phyloP scores from a whole-genome alignment of 2,329 filamentous ascomycete genomes.

The Trichoderma aggressivum region DNA sequence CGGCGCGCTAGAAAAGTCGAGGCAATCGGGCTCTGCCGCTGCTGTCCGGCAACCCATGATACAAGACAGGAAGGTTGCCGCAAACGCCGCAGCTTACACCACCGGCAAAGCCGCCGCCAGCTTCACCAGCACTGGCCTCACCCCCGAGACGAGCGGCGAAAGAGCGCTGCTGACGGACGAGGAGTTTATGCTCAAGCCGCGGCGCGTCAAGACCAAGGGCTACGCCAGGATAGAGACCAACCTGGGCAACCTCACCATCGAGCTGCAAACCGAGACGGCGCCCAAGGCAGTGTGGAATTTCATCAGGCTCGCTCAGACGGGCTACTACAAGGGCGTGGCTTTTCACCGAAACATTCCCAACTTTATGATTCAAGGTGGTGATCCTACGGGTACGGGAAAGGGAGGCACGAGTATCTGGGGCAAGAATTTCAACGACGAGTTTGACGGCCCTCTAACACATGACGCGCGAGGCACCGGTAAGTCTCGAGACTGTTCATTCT shows the following conservation, averaged over 20 bases:
- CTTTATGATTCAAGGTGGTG: conserved; percentile 98
- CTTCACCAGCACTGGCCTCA: conserved; percentile 92
- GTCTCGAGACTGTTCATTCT: not conserved
- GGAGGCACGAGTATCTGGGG: conserved; percentile 92
- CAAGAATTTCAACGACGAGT: conserved; percentile 90
- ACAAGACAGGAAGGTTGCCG: conserved; percentile 59
- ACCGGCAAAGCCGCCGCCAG: conserved; percentile 88
- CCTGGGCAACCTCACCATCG: conserved; percentile 78
- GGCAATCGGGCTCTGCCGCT: conserved; percentile 13
- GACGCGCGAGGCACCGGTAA: conserved; percentile 65
- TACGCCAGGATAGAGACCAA: conserved; percentile 89
- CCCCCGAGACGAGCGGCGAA: conserved; percentile 84
- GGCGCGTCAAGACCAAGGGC: conserved; percentile 82
- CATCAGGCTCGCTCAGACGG: conserved; percentile 77
- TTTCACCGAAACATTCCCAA: conserved; percentile 94
- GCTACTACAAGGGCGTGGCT: conserved; percentile 78
- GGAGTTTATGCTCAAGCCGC: conserved; percentile 93
- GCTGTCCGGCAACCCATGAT: conserved; percentile 40
- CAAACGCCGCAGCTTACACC: conserved; percentile 87
- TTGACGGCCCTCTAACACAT: conserved; percentile 85
- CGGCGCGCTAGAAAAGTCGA: conserved; percentile 39
- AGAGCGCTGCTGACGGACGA: conserved; percentile 85
- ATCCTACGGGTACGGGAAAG: conserved; percentile 86
- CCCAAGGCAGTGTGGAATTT: conserved; percentile 98
- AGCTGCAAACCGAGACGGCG: conserved; percentile 85